Base-by-base conservation (phyloP, 2,329 filamentous ascomycete genomes). In the Ustilaginoidea virens region DNA sequence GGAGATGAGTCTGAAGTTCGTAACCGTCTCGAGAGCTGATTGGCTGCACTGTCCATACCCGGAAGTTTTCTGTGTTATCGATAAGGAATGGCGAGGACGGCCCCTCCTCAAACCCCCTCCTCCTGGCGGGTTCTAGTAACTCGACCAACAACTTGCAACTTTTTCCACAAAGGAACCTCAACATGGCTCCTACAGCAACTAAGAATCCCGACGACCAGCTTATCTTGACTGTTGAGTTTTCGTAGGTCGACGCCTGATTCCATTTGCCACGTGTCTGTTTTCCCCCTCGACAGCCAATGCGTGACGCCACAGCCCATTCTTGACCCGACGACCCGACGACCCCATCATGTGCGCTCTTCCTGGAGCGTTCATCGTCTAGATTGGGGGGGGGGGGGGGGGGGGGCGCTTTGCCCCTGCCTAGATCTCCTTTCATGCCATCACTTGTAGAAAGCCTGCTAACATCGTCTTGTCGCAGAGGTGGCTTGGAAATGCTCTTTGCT, bases 401-500 rank as follows among this genome's bases (percentile, higher is more conserved):
- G n/a, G n/a, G n/a, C n/a, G n/a, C n/a, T n/a, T n/a, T n/a, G n/a
- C n/a, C n/a, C n/a, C n/a, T n/a, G n/a, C n/a, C n/a, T n/a, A n/a
- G n/a, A n/a, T n/a, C n/a, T n/a, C n/a, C n/a, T n/a, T n/a, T n/a
- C 22, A 9, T 24, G 22, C 7, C 22, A 13, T 12, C n/a, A 13
- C 8, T 24, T 24, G 3, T 13, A 24, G 8, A 3, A 23, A 23
- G 6, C 8, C 3, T 5, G 20, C 33, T 35, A 15, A 32, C 33
- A 6, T 11, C 5, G 6, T 20, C 18, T 31, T 11, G 14, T 12
- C 23, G 27, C 42, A 86, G 90, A 39, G 90, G 90, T 36, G 90
- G 90, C 14, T 69, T 98, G 12, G 90, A 98, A 58, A 79, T 93
- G 60, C 75, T 98, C 39, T 98, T 98, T 57, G 73, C 76, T 18